Evolutionary conservation across 768 basidiomycete species (phyloP).

Genomic region (Kwoniella europaea): DNA sequence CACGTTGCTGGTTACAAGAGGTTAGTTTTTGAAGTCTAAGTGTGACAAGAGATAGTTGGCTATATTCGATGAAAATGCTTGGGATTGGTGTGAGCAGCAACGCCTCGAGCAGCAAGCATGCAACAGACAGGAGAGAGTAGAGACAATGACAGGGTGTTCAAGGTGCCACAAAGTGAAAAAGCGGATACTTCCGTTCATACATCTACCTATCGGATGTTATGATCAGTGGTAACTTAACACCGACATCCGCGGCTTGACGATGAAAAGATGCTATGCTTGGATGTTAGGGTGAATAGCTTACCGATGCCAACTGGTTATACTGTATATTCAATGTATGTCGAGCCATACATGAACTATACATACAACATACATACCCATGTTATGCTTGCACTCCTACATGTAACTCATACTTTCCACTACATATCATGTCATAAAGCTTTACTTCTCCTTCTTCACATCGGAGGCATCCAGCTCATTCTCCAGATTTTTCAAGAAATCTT

Average conservation of each 20-base stretch:
- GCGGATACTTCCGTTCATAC: slow-evolving; percentile 10
- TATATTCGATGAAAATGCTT: slow-evolving; percentile 1
- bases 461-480: slow-evolving; percentile 31
- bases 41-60: not conserved
- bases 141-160: not conserved
- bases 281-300: not conserved
- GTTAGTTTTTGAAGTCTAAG: slow-evolving; percentile 17
- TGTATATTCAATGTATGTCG: too few relatives aligned
- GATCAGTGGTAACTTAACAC: not conserved
- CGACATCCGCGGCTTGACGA: not conserved
- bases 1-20: slow-evolving; percentile 18
- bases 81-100: slow-evolving; percentile 4
- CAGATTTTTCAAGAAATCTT: slow-evolving; percentile 37
- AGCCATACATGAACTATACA: not conserved
- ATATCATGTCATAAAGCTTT: not conserved
- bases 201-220: not conserved
- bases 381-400: not conserved
- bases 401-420: not conserved
- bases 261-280: not conserved
- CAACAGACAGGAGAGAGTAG: not conserved
- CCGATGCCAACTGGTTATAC: not conserved
- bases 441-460: not conserved
- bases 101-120: slow-evolving; percentile 2
- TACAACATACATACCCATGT: slow-evolving; percentile 10
- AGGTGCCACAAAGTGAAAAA: slow-evolving; percentile 25